These are phyloP conservation scores for Pythium scleroteichum DNA, from an alignment of 352 stramenopile species.

Conservation along the genomic window DNA sequence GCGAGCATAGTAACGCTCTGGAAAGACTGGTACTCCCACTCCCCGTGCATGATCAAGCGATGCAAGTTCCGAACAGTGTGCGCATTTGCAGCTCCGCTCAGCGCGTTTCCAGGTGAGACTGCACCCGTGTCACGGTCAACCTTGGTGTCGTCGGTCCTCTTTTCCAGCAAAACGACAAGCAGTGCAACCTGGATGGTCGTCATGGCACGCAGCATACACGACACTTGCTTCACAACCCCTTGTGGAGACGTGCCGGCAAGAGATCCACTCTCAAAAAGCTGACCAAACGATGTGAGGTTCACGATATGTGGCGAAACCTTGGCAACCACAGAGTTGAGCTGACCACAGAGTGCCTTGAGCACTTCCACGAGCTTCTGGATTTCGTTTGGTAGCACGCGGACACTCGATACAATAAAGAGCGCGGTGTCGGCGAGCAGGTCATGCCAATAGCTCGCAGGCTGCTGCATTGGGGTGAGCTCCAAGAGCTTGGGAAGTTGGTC, in stretches of 20 bases:
- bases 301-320: slow-evolving; percentile 84
- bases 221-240: slow-evolving; percentile 69
- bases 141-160: slow-evolving; percentile 40
- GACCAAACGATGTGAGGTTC: slow-evolving; percentile 71
- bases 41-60: slow-evolving; percentile 53
- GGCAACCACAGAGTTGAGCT: slow-evolving; percentile 54
- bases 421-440: slow-evolving; percentile 68
- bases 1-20: slow-evolving; percentile 79
- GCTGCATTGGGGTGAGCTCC: slow-evolving; percentile 54
- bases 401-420: slow-evolving; percentile 63
- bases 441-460: slow-evolving; percentile 79
- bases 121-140: slow-evolving; percentile 67
- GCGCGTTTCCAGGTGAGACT: slow-evolving; percentile 38
- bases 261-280: slow-evolving; percentile 72
- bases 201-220: slow-evolving; percentile 76
- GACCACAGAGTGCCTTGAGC: slow-evolving; percentile 56
- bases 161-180: slow-evolving; percentile 60
- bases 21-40: slow-evolving; percentile 68
- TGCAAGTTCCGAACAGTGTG: slow-evolving; percentile 63
- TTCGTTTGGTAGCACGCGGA: slow-evolving; percentile 50
- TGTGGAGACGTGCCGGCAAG: slow-evolving; percentile 63
- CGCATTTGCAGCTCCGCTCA: slow-evolving; percentile 47
- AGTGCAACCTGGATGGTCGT: slow-evolving; percentile 70
- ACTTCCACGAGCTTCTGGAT: slow-evolving; percentile 51
- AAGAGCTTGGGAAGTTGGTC: slow-evolving; percentile 55